These are phyloP conservation scores for Tetrahymena malaccensis DNA, from an alignment of 73 alveolate species.

Conservation along the genomic window DNA sequence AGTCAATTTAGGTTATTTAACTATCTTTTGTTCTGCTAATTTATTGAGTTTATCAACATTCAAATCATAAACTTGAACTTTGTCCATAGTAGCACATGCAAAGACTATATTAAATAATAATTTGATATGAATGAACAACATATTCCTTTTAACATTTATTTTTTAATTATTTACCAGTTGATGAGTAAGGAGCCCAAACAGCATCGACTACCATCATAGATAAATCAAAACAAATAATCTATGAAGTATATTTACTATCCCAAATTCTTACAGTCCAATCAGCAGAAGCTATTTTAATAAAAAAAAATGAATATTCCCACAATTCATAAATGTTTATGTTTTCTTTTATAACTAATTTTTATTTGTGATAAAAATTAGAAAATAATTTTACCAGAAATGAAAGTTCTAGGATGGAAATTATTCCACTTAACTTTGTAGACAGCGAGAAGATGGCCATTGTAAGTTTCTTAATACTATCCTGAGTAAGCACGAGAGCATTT, in stretches of 20 bases:
- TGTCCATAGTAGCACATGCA: constrained; percentile 86
- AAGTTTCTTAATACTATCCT: constrained; percentile 87
- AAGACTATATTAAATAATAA: constrained; percentile 41
- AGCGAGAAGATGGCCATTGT: constrained; percentile 97
- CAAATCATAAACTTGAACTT: constrained; percentile 80
- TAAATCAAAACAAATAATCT: constrained; percentile 94
- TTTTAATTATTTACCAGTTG: constrained; percentile 60
- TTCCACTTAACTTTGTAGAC: constrained; percentile 97
- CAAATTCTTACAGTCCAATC: constrained; percentile 99
- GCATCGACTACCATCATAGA: constrained; percentile 98
- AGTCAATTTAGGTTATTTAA: constrained; percentile 79
- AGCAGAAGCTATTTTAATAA: constrained; percentile 63
- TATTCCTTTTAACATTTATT: too few relatives aligned
- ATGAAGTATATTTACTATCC: constrained; percentile 89
- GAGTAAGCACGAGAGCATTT: constrained; percentile 97
- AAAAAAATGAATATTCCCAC: neutral
- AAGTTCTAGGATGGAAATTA: constrained; percentile 96
- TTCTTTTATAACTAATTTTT: neutral
- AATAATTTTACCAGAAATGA: constrained; percentile 44
- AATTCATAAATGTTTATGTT: neutral
- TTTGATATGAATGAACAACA: neutral
- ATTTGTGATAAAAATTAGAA: too few relatives aligned
- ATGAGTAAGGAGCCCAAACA: constrained; percentile 99
- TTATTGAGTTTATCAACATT: constrained; percentile 62
- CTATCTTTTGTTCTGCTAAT: constrained; percentile 41